Evolutionary conservation across 1,139 yeast genomes (phyloP).

Genomic region (Lodderomyces oxycetoniae): DNA sequence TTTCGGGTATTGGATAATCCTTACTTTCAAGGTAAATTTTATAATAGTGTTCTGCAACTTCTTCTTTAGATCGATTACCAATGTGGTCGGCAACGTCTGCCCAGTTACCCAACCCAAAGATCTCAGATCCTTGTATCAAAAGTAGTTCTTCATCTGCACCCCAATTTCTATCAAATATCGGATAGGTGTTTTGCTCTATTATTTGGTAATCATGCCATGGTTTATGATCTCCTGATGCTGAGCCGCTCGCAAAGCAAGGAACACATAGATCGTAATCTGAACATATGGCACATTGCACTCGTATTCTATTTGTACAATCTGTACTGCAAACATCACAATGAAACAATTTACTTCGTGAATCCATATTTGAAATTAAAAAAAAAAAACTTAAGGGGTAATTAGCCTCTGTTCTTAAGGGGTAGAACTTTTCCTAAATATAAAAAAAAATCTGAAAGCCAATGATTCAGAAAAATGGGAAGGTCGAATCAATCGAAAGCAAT

Average conservation of each 20-base stretch:
- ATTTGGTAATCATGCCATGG: slow-evolving; percentile 93
- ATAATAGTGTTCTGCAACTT: slow-evolving; percentile 78
- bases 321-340: slow-evolving; percentile 96
- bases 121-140: slow-evolving; percentile 86
- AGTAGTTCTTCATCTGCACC: slow-evolving; percentile 96
- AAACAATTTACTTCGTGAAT: slow-evolving; percentile 46
- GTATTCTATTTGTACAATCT: slow-evolving; percentile 87
- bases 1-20: slow-evolving; percentile 78
- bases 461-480: too few species aligned
- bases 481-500: slow-evolving; percentile 12
- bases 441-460: too few species aligned
- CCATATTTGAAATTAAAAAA: slow-evolving; percentile 20
- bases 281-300: slow-evolving; percentile 89
- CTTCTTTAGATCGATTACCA: slow-evolving; percentile 89
- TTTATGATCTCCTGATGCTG: slow-evolving; percentile 75
- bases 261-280: slow-evolving; percentile 93
- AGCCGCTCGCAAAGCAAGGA: slow-evolving; percentile 89
- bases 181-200: slow-evolving; percentile 92
- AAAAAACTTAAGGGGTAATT: background rate
- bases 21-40: slow-evolving; percentile 63
- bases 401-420: too few species aligned
- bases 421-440: too few species aligned
- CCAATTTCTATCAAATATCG: slow-evolving; percentile 88
- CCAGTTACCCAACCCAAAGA: slow-evolving; percentile 93
- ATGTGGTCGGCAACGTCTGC: slow-evolving; percentile 93